Conservation (phyloP, 148 eudicot genomes). For the Camellia lanceoleosa region DNA sequence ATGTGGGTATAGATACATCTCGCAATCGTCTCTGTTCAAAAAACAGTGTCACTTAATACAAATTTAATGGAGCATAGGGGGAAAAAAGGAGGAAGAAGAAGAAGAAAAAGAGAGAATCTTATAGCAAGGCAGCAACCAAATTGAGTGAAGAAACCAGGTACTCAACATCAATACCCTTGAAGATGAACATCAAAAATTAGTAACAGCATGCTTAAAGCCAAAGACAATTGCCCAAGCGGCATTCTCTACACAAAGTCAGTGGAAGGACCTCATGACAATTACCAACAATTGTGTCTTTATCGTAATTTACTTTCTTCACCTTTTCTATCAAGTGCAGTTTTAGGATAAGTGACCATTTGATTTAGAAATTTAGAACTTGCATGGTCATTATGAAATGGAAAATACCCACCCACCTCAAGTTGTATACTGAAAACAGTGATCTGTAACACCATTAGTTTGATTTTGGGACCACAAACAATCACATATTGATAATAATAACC, state of each 20-base stretch:
- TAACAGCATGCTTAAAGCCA: background rate
- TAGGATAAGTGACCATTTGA: background rate
- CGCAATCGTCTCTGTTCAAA: constrained; percentile 51
- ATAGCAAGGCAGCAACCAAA: background rate
- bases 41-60: background rate
- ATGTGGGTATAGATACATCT: constrained; percentile 43
- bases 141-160: background rate
- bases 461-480: no score
- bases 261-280: background rate
- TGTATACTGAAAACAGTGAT: background rate
- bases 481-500: no score
- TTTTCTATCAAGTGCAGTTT: background rate
- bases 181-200: background rate
- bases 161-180: background rate
- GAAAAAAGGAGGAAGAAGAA: no score
- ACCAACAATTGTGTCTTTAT: background rate
- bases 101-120: background rate
- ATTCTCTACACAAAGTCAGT: background rate
- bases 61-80: background rate
- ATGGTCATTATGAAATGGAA: background rate
- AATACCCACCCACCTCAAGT: background rate
- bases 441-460: no score
- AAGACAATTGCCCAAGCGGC: background rate
- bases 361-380: background rate
- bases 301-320: background rate